A percentile compares a stretch with the other conserved stretches of the same genome.
phyloP scores from a whole-genome alignment of 441 rosid genomes.

The Croton laevigatus region DNA sequence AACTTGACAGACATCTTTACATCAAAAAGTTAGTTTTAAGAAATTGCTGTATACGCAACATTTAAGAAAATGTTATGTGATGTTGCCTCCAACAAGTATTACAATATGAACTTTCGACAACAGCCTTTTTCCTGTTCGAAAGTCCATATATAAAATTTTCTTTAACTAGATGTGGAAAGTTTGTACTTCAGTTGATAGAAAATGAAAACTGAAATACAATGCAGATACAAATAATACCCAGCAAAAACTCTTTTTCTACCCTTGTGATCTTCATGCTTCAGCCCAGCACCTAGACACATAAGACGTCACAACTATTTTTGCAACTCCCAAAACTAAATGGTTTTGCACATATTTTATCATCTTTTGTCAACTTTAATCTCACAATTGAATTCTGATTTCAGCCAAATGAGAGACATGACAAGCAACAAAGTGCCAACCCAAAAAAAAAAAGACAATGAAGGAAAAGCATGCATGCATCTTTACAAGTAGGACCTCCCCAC shows the following conservation, averaged over 20 bases:
- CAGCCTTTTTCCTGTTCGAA: not conserved
- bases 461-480: not conserved
- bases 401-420: not conserved
- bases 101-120: constrained; percentile 7
- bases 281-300: not conserved
- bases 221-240: not conserved
- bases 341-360: not conserved
- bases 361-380: not conserved
- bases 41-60: not conserved
- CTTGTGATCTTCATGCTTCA: not conserved
- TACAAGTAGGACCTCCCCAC: not conserved
- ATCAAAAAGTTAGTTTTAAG: not conserved
- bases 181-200: not conserved
- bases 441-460: not conserved
- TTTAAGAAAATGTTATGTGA: no score
- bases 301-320: not conserved
- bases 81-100: constrained; percentile 2
- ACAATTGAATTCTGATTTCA: not conserved
- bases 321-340: not conserved
- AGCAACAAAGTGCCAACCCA: not conserved
- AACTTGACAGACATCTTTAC: constrained; percentile 1
- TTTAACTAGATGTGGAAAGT: not conserved
- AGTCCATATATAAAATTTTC: not conserved
- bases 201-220: not conserved
- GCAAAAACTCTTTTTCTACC: not conserved